phyloP scores from a whole-genome alignment of 257 asterid genomes.

The Handroanthus guayacan region DNA sequence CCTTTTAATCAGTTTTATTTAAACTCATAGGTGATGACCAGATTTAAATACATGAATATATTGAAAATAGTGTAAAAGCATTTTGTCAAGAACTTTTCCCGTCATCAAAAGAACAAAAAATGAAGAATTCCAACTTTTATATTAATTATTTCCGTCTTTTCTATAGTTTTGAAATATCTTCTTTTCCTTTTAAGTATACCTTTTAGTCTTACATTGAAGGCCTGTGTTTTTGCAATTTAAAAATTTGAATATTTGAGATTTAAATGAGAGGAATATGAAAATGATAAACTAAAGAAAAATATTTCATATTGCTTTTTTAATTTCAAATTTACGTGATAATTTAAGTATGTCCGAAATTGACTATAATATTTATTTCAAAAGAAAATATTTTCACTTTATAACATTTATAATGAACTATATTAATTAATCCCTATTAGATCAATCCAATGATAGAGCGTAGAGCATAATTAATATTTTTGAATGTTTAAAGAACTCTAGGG shows the following conservation, averaged over 20 bases:
- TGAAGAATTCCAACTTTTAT: neutral
- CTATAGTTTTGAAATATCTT: neutral
- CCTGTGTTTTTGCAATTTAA: neutral
- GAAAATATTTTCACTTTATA: too few relatives aligned
- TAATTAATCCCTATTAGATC: too few relatives aligned
- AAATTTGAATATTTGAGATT: slow-evolving; percentile 13
- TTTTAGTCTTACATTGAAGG: neutral
- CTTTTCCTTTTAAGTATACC: neutral
- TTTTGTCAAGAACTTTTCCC: slow-evolving; percentile 15
- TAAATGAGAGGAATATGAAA: neutral
- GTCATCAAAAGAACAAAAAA: neutral
- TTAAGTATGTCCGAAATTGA: too few relatives aligned
- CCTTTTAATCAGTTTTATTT: neutral
- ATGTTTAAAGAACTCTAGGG: too few relatives aligned
- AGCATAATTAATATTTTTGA: too few relatives aligned
- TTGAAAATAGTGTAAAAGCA: slow-evolving; percentile 4
- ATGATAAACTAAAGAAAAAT: neutral
- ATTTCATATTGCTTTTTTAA: too few relatives aligned
- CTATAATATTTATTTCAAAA: too few relatives aligned
- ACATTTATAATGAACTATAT: too few relatives aligned
- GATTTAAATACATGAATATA: neutral
- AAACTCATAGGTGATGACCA: slow-evolving; percentile 16
- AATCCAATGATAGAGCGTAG: too few relatives aligned
- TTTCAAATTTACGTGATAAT: neutral
- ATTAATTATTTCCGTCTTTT: neutral